These are phyloP conservation scores for Talaromyces trachyspermus DNA, from an alignment of 495 filamentous ascomycete genomes.

Conservation along the genomic window DNA sequence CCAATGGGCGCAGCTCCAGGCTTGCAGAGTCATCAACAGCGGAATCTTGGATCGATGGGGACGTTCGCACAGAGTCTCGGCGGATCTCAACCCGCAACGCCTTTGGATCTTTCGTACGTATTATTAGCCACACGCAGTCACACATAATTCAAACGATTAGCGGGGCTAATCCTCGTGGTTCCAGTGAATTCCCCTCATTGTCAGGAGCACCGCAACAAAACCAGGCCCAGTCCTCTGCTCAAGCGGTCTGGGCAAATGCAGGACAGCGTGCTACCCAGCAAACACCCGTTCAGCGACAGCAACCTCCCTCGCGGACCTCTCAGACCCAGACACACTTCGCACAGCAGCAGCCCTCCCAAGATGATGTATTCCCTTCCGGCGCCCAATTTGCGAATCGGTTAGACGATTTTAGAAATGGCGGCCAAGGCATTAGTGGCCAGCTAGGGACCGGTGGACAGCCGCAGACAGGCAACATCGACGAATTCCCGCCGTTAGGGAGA, in stretches of 20 bases:
- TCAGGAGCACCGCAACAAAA: slow-evolving; percentile 63
- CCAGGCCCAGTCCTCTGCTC: slow-evolving; percentile 47
- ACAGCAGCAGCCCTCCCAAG: slow-evolving; percentile 55
- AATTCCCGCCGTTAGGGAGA: slow-evolving; percentile 76
- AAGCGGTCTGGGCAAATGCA: slow-evolving; percentile 62
- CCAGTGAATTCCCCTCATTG: slow-evolving; percentile 77
- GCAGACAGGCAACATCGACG: slow-evolving; percentile 64
- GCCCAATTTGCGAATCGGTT: slow-evolving; percentile 47
- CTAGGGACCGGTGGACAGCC: slow-evolving; percentile 48
- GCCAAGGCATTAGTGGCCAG: slow-evolving; percentile 55
- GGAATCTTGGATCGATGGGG: slow-evolving; percentile 51
- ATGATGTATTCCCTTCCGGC: slow-evolving; percentile 43
- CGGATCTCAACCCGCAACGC: slow-evolving; percentile 65
- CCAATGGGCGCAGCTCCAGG: slow-evolving; percentile 62
- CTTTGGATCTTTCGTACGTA: slow-evolving; percentile 78
- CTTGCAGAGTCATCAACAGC: slow-evolving; percentile 51
- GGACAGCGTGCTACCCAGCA: slow-evolving; percentile 50
- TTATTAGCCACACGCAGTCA: not conserved
- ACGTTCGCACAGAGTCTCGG: slow-evolving; percentile 81
- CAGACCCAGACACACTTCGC: slow-evolving; percentile 46
- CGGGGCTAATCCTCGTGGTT: slow-evolving; percentile 8
- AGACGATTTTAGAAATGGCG: slow-evolving; percentile 52
- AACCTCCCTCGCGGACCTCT: slow-evolving; percentile 40
- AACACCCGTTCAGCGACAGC: slow-evolving; percentile 59
- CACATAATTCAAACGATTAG: not conserved